phyloP scores from a whole-genome alignment of 306 rosid genomes.

The Cucurbita moschata region DNA sequence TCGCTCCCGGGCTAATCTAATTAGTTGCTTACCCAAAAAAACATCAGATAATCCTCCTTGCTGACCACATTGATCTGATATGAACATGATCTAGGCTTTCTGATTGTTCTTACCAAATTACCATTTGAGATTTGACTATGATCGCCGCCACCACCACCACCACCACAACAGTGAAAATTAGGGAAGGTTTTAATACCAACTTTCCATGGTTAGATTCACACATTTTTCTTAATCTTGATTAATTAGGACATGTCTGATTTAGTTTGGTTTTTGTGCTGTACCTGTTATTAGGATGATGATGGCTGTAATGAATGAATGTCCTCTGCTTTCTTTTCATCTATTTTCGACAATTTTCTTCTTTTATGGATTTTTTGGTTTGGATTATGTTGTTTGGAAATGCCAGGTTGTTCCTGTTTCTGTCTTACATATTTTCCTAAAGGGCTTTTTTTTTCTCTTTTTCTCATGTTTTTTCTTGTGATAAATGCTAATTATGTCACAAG shows the following conservation, averaged over 20 bases:
- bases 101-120: slow-evolving; percentile 15
- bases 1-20: slow-evolving; percentile 39
- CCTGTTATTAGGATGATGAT: slow-evolving; percentile 29
- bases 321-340: not conserved
- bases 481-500: slow-evolving; percentile 2
- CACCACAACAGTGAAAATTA: slow-evolving; percentile 20
- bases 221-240: slow-evolving; percentile 12
- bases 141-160: not conserved
- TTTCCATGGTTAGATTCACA: slow-evolving; percentile 13
- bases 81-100: slow-evolving; percentile 19
- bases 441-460: not conserved
- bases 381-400: not conserved
- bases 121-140: slow-evolving; percentile 13
- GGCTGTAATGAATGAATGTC: slow-evolving; percentile 21
- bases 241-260: slow-evolving; percentile 42
- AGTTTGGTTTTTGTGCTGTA: slow-evolving; percentile 26
- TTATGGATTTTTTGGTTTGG: not conserved
- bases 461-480: not conserved
- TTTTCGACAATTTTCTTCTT: not conserved
- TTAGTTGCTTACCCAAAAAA: not conserved
- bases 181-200: slow-evolving; percentile 10
- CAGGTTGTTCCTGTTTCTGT: not conserved
- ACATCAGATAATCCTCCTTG: slow-evolving; percentile 5
- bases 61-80: slow-evolving; percentile 8
- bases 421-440: not conserved